phyloP scores from a whole-genome alignment of 2,329 filamentous ascomycete species.

The Magnaporthiopsis incrustans region DNA sequence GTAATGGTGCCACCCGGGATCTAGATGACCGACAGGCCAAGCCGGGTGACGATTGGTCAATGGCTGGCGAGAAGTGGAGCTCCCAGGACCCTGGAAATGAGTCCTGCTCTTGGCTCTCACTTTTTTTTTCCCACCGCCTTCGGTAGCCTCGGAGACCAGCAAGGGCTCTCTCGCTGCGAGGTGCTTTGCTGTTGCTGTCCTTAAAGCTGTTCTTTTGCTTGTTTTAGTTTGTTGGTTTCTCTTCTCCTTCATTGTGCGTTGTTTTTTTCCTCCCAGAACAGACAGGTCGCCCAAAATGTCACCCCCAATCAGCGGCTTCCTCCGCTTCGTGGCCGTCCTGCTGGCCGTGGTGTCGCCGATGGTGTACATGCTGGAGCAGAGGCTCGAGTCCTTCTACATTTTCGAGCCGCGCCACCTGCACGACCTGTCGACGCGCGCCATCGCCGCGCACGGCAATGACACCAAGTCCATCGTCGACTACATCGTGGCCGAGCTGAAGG shows the following conservation, averaged over 20 bases:
- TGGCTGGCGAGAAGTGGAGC: neutral
- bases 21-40: neutral
- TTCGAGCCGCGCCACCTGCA: slow-evolving; percentile 64
- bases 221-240: neutral
- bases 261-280: neutral
- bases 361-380: slow-evolving; percentile 48
- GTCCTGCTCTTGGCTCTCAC: neutral
- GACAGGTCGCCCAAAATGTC: neutral
- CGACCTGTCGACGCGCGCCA: slow-evolving; percentile 56
- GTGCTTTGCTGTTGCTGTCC: neutral
- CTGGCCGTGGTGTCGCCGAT: slow-evolving; percentile 46
- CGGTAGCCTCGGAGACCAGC: slow-evolving; percentile 5
- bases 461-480: slow-evolving; percentile 59
- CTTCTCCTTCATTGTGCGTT: neutral
- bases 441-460: slow-evolving; percentile 65
- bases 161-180: neutral
- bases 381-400: slow-evolving; percentile 62
- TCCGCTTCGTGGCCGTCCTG: slow-evolving; percentile 37
- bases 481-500: slow-evolving; percentile 61
- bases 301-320: slow-evolving; percentile 6
- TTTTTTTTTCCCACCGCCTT: neutral
- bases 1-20: neutral
- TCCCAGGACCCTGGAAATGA: slow-evolving; percentile 1
- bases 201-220: neutral
- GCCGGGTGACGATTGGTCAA: neutral